Percentiles rank a stretch among this genome's conserved stretches.
phyloP scores from a whole-genome alignment of 164 flowering plant genomes.

The Litsea cubeba region DNA sequence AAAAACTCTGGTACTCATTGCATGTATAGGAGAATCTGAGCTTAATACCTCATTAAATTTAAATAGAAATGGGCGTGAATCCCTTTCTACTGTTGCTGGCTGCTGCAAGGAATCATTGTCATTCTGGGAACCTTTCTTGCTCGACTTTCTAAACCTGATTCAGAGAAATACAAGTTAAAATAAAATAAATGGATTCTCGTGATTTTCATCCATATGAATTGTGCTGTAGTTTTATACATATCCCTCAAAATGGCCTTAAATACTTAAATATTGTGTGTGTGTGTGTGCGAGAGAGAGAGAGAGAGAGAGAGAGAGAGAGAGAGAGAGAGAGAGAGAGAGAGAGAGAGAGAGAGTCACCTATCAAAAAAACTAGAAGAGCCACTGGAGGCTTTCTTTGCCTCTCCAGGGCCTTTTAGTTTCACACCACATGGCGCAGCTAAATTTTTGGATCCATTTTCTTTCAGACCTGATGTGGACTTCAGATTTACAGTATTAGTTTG shows the following conservation, averaged over 20 bases:
- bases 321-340: background rate
- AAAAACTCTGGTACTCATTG: no score
- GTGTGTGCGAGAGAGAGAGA: no score
- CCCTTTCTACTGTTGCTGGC: constrained; percentile 48
- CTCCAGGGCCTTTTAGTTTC: constrained; percentile 30
- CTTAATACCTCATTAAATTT: constrained; percentile 80
- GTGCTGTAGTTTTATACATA: background rate
- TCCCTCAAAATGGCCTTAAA: no score
- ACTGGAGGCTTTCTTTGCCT: constrained; percentile 35
- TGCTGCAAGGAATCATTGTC: constrained; percentile 23
- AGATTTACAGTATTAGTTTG: constrained; percentile 11
- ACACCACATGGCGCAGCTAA: constrained; percentile 16
- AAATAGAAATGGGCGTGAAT: constrained; percentile 66
- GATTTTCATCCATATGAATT: background rate
- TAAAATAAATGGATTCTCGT: background rate
- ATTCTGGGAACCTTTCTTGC: constrained; percentile 35
- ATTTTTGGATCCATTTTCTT: constrained; percentile 12
- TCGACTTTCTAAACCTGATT: constrained; percentile 62
- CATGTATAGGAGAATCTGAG: no score
- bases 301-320: background rate
- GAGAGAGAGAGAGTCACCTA: constrained; percentile 13
- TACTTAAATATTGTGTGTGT: no score
- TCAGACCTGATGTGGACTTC: constrained; percentile 11
- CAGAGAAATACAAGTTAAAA: constrained; percentile 1
- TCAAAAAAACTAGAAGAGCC: constrained; percentile 63